Percentiles rank a stretch among this genome's conserved stretches.
Conservation (phyloP, 2,329 filamentous ascomycete genomes). For the Lachnellula willkommii region DNA sequence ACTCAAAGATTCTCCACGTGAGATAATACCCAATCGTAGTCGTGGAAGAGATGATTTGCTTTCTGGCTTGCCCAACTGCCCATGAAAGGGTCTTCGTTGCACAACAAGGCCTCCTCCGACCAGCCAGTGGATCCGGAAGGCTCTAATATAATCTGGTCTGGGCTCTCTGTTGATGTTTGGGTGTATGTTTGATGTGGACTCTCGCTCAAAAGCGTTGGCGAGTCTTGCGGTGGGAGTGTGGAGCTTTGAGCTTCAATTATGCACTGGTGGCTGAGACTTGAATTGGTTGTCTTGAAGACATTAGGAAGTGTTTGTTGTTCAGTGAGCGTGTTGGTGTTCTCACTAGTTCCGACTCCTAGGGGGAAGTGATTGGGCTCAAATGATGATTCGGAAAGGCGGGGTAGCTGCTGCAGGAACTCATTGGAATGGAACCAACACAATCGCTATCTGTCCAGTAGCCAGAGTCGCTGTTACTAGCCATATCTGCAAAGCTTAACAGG, state of each 20-base stretch:
- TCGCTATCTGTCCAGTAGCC: slow-evolving; percentile 7
- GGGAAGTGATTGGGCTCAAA: background rate
- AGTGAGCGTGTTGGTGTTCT: background rate
- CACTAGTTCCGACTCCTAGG: background rate
- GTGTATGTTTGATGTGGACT: background rate
- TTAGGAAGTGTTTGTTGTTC: background rate
- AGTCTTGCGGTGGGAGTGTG: background rate
- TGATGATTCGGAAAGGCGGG: background rate
- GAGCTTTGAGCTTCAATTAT: background rate
- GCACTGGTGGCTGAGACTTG: background rate
- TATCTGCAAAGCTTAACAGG: background rate
- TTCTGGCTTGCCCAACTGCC: slow-evolving; percentile 13
- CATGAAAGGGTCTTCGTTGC: slow-evolving; percentile 17
- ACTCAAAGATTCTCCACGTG: slow-evolving; percentile 14
- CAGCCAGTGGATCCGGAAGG: background rate
- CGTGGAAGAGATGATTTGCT: slow-evolving; percentile 12
- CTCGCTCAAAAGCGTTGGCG: background rate
- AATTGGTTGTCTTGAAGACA: background rate
- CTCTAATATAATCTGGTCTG: background rate
- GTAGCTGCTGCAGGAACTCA: background rate
- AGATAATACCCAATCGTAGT: slow-evolving; percentile 18
- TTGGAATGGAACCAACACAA: background rate
- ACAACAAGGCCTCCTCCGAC: background rate
- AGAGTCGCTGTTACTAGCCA: slow-evolving; percentile 2
- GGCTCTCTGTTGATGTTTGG: background rate